These are phyloP conservation scores for Botryotinia globosa DNA, from an alignment of 2,329 filamentous ascomycete genomes.

Conservation along the genomic window DNA sequence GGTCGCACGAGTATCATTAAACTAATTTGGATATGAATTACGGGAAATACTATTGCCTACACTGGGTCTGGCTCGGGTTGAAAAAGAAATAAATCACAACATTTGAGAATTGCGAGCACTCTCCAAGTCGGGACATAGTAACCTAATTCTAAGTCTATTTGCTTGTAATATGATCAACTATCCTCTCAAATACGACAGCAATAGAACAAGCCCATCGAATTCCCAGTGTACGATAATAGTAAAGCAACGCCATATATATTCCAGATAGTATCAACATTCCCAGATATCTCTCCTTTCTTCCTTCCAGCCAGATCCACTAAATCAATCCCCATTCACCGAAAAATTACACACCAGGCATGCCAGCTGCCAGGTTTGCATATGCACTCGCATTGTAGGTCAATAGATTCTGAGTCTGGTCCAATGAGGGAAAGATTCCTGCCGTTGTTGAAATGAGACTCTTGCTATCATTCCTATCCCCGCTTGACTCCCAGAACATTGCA, in stretches of 20 bases:
- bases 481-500: slow-evolving; percentile 84
- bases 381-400: slow-evolving; percentile 52
- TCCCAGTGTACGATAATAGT: not conserved
- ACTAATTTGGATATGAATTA: no score
- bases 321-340: not conserved
- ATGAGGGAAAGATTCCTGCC: slow-evolving; percentile 42
- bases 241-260: not conserved
- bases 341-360: slow-evolving; percentile 30
- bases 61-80: not conserved
- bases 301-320: not conserved
- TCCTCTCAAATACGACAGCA: not conserved
- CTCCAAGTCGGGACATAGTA: not conserved
- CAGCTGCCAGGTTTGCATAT: slow-evolving; percentile 53
- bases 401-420: slow-evolving; percentile 50
- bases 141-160: not conserved
- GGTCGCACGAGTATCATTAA: no score
- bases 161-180: not conserved
- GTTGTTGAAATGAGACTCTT: slow-evolving; percentile 58
- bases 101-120: not conserved
- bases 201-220: not conserved
- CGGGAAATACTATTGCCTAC: no score
- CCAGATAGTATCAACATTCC: not conserved
- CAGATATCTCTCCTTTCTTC: not conserved
- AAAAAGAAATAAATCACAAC: not conserved
- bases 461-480: slow-evolving; percentile 58